phyloP scores from a whole-genome alignment of 1,284 basidiomycete species.

The Tilletiopsis washingtonensis region DNA sequence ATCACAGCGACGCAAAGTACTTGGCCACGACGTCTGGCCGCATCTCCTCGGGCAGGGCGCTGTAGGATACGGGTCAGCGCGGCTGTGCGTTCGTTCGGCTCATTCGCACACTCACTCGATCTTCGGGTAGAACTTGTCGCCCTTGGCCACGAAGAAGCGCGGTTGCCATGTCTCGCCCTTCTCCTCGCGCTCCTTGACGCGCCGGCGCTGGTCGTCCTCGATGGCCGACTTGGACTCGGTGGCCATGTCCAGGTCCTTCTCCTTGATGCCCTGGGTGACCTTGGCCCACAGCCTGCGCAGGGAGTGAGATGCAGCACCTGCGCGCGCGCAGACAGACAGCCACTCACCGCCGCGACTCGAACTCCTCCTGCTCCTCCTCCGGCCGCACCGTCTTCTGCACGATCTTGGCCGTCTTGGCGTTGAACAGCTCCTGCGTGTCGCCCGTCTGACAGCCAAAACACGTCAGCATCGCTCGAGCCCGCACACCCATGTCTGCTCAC shows the following conservation, averaged over 20 bases:
- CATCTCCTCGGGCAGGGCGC: constrained; percentile 7
- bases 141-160: constrained; percentile 69
- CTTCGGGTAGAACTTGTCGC: constrained; percentile 46
- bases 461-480: no score
- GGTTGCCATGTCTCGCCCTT: constrained; percentile 61
- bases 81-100: neutral
- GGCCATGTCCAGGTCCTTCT: constrained; percentile 86
- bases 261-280: constrained; percentile 76
- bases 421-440: constrained; percentile 70
- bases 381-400: constrained; percentile 75
- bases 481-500: constrained; percentile 48
- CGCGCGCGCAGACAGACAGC: neutral
- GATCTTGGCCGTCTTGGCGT: constrained; percentile 64
- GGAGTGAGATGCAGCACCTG: neutral
- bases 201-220: constrained; percentile 83
- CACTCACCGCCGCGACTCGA: constrained; percentile 62
- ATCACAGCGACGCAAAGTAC: no score
- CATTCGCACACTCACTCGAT: constrained; percentile 19
- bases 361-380: constrained; percentile 77
- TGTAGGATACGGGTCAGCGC: neutral
- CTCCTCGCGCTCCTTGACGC: constrained; percentile 69
- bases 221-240: constrained; percentile 82
- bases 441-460: no score
- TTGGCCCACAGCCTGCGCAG: constrained; percentile 62
- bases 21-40: constrained; percentile 5